Base-by-base conservation (phyloP, 2,329 filamentous ascomycete genomes). In the Xylaria polymorpha region DNA sequence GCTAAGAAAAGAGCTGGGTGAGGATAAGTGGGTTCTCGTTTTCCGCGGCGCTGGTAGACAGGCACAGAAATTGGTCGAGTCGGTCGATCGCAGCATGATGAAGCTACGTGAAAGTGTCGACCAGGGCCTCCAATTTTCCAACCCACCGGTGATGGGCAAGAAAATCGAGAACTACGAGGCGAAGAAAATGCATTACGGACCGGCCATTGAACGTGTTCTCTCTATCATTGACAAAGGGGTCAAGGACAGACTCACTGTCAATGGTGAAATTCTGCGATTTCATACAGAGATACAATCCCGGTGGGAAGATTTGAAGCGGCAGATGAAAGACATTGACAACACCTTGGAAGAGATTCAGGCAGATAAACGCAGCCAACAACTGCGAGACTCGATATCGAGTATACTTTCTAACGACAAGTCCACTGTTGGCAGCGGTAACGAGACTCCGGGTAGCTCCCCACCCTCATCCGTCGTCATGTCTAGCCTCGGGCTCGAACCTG, bases 201-300 rank as follows among this genome's bases (percentile, higher is more conserved):
- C 94, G 10, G 95, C 96, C 1, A 97, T 99, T 78, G 93, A 96
- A 78, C 89, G 94, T 50, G 94, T 99, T 8, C 83, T 98, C 20
- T 90, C 91, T 46, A 97, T 98, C 77, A 98, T 98, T 60, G 94
- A 98, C 74, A 95, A 94, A 78, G 96, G 96, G n/a, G 92, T 98
- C 76, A 92, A 93, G 78, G 94, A 98, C 77, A 90, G 96, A n/a
- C 85, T 98, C 59, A 98, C 96, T 0, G 94, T 98, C 64, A 98
- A 99, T 77, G 96, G 96, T 53, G 96, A 98, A 81, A 96, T 98
- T 71, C 81, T 98, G 35, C 89, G 94, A 53, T 84, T 98, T 39
- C 91, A 97, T 76, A 88, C 90, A 7, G 94, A 98, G 75, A 92
- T 98, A 83, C 91, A 94, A 76, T 85, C 89, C n/a, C 91, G 91